Conservation (phyloP, 768 basidiomycete genomes). For the Lactarius psammicola region DNA sequence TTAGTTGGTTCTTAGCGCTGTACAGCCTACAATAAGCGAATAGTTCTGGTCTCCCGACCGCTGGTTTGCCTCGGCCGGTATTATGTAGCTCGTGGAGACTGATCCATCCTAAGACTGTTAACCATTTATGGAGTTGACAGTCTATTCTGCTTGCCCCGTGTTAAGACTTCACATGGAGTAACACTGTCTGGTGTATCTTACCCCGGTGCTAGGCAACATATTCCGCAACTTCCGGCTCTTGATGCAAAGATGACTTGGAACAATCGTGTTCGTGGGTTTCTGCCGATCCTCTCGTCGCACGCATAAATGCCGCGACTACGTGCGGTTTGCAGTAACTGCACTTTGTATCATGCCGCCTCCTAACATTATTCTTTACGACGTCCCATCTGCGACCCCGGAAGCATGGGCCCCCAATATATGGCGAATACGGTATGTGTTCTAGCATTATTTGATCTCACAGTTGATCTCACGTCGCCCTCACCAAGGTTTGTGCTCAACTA, state of each 20-base stretch:
- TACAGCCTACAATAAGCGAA: conserved; percentile 27
- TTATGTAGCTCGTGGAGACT: conserved; percentile 11
- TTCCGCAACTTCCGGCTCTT: conserved; percentile 15
- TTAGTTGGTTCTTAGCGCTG: conserved; percentile 14
- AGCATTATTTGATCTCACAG: neutral
- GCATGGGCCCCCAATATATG: conserved; percentile 79
- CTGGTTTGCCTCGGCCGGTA: conserved; percentile 20
- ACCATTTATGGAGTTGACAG: conserved; percentile 13
- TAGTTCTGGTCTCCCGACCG: conserved; percentile 2
- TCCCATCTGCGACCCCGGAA: conserved; percentile 56
- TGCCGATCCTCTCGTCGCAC: neutral
- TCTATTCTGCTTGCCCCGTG: conserved; percentile 2
- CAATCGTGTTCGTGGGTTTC: neutral
- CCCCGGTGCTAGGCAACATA: conserved; percentile 9
- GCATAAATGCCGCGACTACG: conserved; percentile 21
- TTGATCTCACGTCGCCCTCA: neutral
- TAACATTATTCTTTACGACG: conserved; percentile 64
- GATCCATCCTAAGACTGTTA: conserved; percentile 13
- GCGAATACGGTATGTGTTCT: conserved; percentile 55
- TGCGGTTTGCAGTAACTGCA: conserved; percentile 1
- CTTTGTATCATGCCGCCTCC: conserved; percentile 43
- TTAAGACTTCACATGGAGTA: neutral
- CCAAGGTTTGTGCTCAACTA: conserved; percentile 71
- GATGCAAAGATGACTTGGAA: conserved; percentile 18
- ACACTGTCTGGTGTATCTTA: neutral